Conservation (phyloP, 805 yeast genomes). For the Metschnikowia noctiluminum region DNA sequence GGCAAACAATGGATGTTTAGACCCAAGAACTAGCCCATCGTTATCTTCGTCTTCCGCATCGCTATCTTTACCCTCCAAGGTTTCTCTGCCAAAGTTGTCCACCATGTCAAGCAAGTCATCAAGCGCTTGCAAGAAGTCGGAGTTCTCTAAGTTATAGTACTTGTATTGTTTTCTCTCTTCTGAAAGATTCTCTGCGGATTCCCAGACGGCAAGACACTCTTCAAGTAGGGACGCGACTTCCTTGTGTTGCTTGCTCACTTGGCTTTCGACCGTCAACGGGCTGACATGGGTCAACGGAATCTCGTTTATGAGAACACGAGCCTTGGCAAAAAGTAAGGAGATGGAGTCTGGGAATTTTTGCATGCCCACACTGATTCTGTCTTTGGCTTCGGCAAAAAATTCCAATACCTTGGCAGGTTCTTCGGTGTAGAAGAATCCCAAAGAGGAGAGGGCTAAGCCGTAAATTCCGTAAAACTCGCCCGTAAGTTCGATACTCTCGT, state of each 20-base stretch:
- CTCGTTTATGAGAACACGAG: conserved; percentile 53
- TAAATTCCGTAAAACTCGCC: conserved; percentile 69
- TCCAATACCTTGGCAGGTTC: conserved; percentile 45
- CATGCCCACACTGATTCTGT: conserved; percentile 61
- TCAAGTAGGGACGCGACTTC: conserved; percentile 41
- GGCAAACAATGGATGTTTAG: conserved; percentile 55
- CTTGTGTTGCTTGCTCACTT: conserved; percentile 25
- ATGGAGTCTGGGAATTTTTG: conserved; percentile 45
- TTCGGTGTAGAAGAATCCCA: conserved; percentile 54
- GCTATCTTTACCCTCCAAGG: conserved; percentile 50
- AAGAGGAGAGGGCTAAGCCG: conserved; percentile 64
- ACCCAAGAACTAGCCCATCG: conserved; percentile 34
- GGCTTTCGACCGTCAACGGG: conserved; percentile 43
- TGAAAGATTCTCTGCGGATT: conserved; percentile 36
- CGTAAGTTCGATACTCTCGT: conserved; percentile 24
- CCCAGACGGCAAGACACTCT: conserved; percentile 45
- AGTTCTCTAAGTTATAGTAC: conserved; percentile 39
- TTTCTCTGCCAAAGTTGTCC: conserved; percentile 59
- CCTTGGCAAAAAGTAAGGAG: conserved; percentile 49
- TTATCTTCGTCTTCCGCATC: conserved; percentile 48
- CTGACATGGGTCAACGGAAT: conserved; percentile 59
- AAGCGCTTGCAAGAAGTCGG: conserved; percentile 53
- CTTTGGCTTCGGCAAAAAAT: conserved; percentile 69
- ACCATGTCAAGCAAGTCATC: conserved; percentile 70
- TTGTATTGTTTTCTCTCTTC: conserved; percentile 23